Evolutionary conservation across 2,329 filamentous ascomycete species (phyloP), one percentile per base, ranked within the genome.

Genomic region (Microcera coccophila): DNA sequence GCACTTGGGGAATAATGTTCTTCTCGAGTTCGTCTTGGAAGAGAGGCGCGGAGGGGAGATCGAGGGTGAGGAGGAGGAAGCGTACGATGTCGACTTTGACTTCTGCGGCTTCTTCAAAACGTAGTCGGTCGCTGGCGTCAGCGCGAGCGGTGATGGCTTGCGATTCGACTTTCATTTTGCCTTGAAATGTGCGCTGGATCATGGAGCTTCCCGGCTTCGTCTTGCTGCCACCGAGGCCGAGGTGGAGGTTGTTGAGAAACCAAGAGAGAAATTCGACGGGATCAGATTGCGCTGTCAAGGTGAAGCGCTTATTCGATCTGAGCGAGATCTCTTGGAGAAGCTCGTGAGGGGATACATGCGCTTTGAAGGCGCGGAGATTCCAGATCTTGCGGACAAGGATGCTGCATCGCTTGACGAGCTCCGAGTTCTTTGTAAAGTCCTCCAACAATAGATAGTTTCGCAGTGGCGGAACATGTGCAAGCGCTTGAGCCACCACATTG

Each of bases 341-440:
- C 67, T 98, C 93, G 72, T 98, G 93, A 0, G 93, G 93, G 9
- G 91, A 97, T 39, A 98, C 93, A 66, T 98, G 93, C 4, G 85
- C 84, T 67, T 95, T 94, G 76, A 98, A 98, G 9, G 93, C 91
- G 55, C 87, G 85, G 2, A 90, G 85, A 63, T 98, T 98, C 93
- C 93, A 98, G 53, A 98, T 88, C 70, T 98, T 98, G 63, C 93
- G 86, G 47, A 97, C 82, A 16, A 98, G 76, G 41, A 90, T 93
- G 55, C 86, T 87, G 61, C 91, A 90, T 10, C 93, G 82, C 63
- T 93, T 85, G 41, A 87, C 88, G 24, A 98, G 80, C 68, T 97
- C 90, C 3, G 88, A 55, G 20, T 66, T 83, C 44, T 75, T 77
- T 10, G 76, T 75, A 39, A 96, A 84, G 54, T 94, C 79, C 61